Percentiles rank a stretch among this genome's conserved stretches.
Conservation (phyloP, 2,329 filamentous ascomycete species). For the Venturia nashicola region DNA sequence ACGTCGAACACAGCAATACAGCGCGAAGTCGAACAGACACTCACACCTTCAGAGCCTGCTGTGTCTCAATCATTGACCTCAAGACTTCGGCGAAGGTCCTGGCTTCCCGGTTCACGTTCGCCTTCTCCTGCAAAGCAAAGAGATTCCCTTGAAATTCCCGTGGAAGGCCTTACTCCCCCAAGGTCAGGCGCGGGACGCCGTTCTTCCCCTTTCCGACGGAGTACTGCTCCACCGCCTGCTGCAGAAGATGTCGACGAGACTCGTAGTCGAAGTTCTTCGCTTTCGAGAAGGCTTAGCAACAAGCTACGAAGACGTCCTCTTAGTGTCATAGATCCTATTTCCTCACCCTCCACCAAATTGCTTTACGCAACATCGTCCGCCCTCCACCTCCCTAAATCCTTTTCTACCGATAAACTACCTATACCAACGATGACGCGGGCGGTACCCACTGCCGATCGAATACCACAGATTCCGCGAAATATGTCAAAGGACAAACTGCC, state of each 20-base stretch:
- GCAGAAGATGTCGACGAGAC: background rate
- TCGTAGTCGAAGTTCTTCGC: conserved; percentile 6
- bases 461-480: conserved; percentile 31
- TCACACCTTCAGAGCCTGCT: background rate
- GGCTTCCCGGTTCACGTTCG: conserved; percentile 9
- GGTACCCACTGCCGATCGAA: conserved; percentile 21
- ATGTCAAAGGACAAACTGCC: conserved; percentile 29
- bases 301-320: conserved; percentile 6
- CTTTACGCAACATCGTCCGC: conserved; percentile 7
- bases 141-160: background rate
- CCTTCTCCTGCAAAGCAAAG: conserved; percentile 8
- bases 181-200: background rate
- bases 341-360: background rate
- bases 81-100: conserved; percentile 7
- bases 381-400: conserved; percentile 30
- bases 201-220: conserved; percentile 3
- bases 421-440: conserved; percentile 22
- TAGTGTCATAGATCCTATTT: background rate
- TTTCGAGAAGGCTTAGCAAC: conserved; percentile 1
- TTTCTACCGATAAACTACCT: conserved; percentile 35
- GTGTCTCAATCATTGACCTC: conserved; percentile 1
- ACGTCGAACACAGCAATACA: conserved; percentile 3
- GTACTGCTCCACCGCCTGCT: background rate
- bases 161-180: background rate
- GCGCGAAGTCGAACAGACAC: background rate